These are phyloP conservation scores for Xenosphaeropsis pyriputrescens DNA, from an alignment of 2,329 filamentous ascomycete species.

Conservation along the genomic window DNA sequence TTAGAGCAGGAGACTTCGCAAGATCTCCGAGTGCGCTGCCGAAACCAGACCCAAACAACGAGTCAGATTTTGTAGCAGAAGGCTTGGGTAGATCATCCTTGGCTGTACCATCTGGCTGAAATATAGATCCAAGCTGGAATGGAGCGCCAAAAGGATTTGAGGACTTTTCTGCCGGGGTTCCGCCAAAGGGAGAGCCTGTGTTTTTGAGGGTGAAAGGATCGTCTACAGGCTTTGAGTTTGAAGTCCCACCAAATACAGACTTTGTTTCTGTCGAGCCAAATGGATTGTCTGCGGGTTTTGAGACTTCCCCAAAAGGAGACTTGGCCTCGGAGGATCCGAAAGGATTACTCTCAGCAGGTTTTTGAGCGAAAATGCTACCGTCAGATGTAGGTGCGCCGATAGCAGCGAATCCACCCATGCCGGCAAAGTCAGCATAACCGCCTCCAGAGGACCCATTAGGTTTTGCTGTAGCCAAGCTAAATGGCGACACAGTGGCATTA, in stretches of 20 bases:
- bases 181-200: neutral
- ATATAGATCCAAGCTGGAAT: constrained; percentile 18
- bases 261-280: constrained; percentile 2
- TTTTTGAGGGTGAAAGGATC: too few species aligned
- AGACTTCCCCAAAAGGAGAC: constrained; percentile 22
- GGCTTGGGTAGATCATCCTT: constrained; percentile 43
- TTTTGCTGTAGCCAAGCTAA: constrained; percentile 10
- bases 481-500: neutral
- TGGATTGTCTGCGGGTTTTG: constrained; percentile 9
- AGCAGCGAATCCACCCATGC: constrained; percentile 35
- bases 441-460: constrained; percentile 20
- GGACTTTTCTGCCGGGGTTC: constrained; percentile 1
- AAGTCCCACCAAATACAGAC: constrained; percentile 4
- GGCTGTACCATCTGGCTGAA: constrained; percentile 30
- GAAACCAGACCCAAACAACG: constrained; percentile 49
- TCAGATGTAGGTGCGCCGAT: constrained; percentile 16
- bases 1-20: constrained; percentile 16
- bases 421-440: constrained; percentile 39
- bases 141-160: constrained; percentile 17
- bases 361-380: constrained; percentile 15
- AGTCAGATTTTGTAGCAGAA: constrained; percentile 23
- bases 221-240: neutral
- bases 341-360: constrained; percentile 6
- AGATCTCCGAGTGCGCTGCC: constrained; percentile 37
- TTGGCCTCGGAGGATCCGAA: constrained; percentile 19